Evolutionary conservation across 345 rosid genomes (phyloP).

Genomic region (Balakata baccata): DNA sequence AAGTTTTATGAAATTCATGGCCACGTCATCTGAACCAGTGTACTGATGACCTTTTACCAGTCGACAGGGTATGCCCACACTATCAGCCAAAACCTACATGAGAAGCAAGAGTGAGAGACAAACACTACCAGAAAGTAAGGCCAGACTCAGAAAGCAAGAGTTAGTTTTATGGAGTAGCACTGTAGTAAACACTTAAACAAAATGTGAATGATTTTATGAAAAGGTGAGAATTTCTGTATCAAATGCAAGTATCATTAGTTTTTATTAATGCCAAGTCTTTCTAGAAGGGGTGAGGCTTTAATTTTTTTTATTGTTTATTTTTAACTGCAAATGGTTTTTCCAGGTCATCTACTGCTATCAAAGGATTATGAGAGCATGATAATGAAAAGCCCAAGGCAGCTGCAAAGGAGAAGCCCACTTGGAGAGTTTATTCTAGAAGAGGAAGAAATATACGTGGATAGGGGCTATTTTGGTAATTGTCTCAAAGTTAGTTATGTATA

Average conservation of each 20-base stretch:
- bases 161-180: neutral
- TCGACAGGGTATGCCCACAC: constrained; percentile 77
- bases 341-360: neutral
- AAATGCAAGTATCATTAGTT: neutral
- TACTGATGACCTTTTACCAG: constrained; percentile 86
- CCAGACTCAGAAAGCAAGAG: constrained; percentile 9
- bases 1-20: constrained; percentile 83
- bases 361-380: neutral
- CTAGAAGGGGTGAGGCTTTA: neutral
- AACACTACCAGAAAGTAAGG: constrained; percentile 11
- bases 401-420: too few relatives aligned
- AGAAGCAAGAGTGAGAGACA: constrained; percentile 5
- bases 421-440: too few relatives aligned
- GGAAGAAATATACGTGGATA: too few relatives aligned
- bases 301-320: too few relatives aligned
- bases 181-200: neutral
- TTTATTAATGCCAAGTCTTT: neutral
- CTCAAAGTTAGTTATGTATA: too few relatives aligned
- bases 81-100: constrained; percentile 79
- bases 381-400: too few relatives aligned
- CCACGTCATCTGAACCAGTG: constrained; percentile 85
- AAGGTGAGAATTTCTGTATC: neutral
- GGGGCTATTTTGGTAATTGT: too few relatives aligned
- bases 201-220: neutral
- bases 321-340: neutral